phyloP scores from a whole-genome alignment of 768 basidiomycete species.

The Chlorophyllum brunneum region DNA sequence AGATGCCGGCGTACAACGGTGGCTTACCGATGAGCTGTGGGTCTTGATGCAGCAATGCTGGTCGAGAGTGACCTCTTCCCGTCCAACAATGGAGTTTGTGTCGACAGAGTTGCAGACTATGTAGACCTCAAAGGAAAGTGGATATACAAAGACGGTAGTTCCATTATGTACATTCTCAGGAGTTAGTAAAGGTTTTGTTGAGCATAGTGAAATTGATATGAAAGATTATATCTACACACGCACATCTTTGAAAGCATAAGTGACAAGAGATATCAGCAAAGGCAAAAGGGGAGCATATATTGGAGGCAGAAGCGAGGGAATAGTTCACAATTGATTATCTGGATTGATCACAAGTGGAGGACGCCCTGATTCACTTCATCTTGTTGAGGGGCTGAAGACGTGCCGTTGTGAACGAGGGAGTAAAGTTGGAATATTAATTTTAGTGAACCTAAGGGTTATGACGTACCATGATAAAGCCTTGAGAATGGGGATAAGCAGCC shows the following conservation, averaged over 20 bases:
- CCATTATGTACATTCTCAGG: too few relatives aligned
- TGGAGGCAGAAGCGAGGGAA: conserved; percentile 7
- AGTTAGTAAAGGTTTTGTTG: too few relatives aligned
- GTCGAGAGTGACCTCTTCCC: too few relatives aligned
- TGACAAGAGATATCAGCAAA: neutral
- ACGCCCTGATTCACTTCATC: conserved; percentile 12
- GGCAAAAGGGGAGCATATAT: neutral
- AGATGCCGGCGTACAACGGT: conserved; percentile 25
- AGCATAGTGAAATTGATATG: neutral
- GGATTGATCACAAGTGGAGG: neutral
- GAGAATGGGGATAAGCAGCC: conserved; percentile 18
- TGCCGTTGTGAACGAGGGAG: conserved; percentile 17
- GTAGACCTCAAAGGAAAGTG: too few relatives aligned
- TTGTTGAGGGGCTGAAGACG: conserved; percentile 17
- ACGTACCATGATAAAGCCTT: conserved; percentile 25
- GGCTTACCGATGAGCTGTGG: conserved; percentile 50
- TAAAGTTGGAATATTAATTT: conserved; percentile 21
- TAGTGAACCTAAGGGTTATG: conserved; percentile 25
- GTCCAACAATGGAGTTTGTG: conserved; percentile 40
- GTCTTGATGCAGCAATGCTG: conserved; percentile 44
- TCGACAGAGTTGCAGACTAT: conserved; percentile 14
- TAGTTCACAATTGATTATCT: neutral
- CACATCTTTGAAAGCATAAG: neutral
- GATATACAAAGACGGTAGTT: too few relatives aligned
- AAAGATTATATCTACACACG: neutral